Evolutionary conservation across 2,329 filamentous ascomycete species (phyloP), one percentile per base, ranked within the genome.

Genomic region (Penicillium digitatum): DNA sequence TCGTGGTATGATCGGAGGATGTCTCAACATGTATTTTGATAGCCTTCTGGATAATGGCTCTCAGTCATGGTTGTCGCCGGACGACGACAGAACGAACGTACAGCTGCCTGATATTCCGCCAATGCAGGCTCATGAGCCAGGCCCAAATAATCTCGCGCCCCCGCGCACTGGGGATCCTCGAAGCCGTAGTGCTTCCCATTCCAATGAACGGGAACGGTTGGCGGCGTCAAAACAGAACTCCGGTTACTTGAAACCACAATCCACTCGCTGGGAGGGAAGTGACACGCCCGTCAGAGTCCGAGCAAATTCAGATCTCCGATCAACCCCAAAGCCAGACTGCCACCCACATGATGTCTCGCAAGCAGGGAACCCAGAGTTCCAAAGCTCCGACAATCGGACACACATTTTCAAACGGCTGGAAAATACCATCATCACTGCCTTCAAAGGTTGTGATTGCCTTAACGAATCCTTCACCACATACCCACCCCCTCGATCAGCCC

Each of bases 351-450:
- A 61, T 9, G 48, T 43, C 29, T 52, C 54, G 16, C 63, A 59
- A 48, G 57, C 60, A 20, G 61, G 57, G n/a, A 62, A 65, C n/a
- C 34, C 51, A 27, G 63, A 64, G 18, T 47, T 55, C 62, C 39
- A 79, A 79, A 85, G 62, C 18, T 58, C 52, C 18, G 61, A 64
- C n/a, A 58, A 55, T 38, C 64, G 54, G 16, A 48, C 81, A 65
- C 78, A 77, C 35, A 83, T 93, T 11, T 96, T 96, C 70, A 86
- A 83, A 57, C 80, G 81, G 5, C 69, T 96, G 14, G 90, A 95
- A 72, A 87, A 91, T 57, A 93, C 94, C 66, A 81, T 96, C 38
- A 75, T 85, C 47, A 72, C 75, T 20, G 87, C 82, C 62, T 89
- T 95, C 64, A 81, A 82, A 52, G 85, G 86, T 0, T 85, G 85